Evolutionary conservation across 805 yeast genomes (phyloP).

Genomic region (Cyberlindnera bimundalis): DNA sequence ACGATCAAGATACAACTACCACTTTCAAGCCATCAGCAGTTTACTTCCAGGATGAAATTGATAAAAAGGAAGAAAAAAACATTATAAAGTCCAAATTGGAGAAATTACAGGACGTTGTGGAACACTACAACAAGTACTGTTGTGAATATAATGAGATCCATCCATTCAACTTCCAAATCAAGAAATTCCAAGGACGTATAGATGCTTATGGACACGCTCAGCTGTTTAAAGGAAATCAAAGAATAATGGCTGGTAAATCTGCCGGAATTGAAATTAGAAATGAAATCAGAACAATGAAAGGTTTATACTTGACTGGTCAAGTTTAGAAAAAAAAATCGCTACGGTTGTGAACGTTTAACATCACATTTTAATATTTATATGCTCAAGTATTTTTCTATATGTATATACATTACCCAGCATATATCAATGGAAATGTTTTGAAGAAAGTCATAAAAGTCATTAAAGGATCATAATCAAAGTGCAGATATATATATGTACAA

Average conservation of each 20-base stretch:
- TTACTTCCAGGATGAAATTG: slow-evolving; percentile 15
- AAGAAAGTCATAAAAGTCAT: neutral
- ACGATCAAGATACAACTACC: slow-evolving; percentile 1
- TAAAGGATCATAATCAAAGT: neutral
- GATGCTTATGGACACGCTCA: slow-evolving; percentile 22
- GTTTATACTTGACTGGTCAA: slow-evolving; percentile 38
- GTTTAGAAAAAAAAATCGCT: slow-evolving; percentile 21
- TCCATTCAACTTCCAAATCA: slow-evolving; percentile 30
- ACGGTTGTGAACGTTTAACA: no score
- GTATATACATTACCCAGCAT: no score
- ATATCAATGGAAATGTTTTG: no score
- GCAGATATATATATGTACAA: slow-evolving; percentile 1
- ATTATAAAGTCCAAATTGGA: slow-evolving; percentile 27
- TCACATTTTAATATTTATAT: no score
- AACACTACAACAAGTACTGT: slow-evolving; percentile 25
- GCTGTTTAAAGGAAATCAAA: slow-evolving; percentile 21
- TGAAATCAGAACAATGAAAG: slow-evolving; percentile 37
- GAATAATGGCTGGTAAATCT: slow-evolving; percentile 23
- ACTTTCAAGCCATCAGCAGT: slow-evolving; percentile 16
- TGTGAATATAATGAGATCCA: slow-evolving; percentile 21
- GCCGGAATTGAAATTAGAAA: slow-evolving; percentile 25
- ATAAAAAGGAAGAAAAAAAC: slow-evolving; percentile 5
- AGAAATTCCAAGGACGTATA: slow-evolving; percentile 24
- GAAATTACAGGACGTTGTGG: slow-evolving; percentile 29
- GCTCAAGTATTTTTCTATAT: no score